These are phyloP conservation scores for Biancaea sappan DNA, from an alignment of 306 rosid genomes.

Conservation along the genomic window DNA sequence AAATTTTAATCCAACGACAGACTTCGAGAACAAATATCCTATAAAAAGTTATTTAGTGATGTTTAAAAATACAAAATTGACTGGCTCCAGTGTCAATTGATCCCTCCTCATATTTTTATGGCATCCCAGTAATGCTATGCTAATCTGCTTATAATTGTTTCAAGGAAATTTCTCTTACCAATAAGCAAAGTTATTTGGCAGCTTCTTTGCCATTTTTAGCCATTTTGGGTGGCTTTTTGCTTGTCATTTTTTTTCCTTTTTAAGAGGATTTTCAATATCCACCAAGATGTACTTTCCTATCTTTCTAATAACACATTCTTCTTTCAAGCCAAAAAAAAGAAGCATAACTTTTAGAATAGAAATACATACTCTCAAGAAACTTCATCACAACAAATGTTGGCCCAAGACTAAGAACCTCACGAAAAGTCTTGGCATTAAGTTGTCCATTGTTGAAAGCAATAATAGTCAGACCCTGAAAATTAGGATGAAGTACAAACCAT, in stretches of 20 bases:
- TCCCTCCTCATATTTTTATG: no score
- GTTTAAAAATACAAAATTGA: no score
- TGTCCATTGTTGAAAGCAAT: constrained; percentile 76
- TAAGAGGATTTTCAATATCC: not conserved
- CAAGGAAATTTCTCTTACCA: not conserved
- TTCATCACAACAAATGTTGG: constrained; percentile 93
- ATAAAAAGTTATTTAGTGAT: no score
- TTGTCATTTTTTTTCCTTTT: not conserved
- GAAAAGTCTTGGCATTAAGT: constrained; percentile 68
- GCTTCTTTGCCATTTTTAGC: not conserved
- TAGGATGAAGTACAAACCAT: not conserved
- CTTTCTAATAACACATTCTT: not conserved
- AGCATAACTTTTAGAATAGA: not conserved
- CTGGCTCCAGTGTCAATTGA: no score
- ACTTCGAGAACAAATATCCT: no score
- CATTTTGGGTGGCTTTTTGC: not conserved
- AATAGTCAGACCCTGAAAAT: constrained; percentile 73
- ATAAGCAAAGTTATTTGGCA: not conserved
- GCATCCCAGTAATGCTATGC: not conserved
- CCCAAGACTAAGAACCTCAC: constrained; percentile 89
- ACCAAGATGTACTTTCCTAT: not conserved
- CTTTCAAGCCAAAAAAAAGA: not conserved
- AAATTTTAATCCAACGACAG: no score
- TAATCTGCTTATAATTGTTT: no score
- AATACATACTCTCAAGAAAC: constrained; percentile 77